phyloP scores from a whole-genome alignment of 352 stramenopile species.

The Phytophthora sansomeana region DNA sequence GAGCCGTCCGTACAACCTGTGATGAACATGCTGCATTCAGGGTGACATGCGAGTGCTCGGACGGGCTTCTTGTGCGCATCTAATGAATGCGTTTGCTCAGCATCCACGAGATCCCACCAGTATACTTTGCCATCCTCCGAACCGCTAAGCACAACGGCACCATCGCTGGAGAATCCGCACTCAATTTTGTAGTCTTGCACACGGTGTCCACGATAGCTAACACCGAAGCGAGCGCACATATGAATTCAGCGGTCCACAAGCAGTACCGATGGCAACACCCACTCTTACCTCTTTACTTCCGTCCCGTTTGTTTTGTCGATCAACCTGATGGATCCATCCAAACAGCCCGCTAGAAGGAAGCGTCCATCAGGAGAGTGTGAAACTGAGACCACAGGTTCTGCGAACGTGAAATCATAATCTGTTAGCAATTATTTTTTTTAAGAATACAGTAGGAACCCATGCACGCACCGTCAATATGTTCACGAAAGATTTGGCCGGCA shows the following conservation, averaged over 20 bases:
- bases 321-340: slow-evolving; percentile 79
- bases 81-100: slow-evolving; percentile 47
- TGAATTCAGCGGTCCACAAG: background rate
- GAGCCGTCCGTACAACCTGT: slow-evolving; percentile 70
- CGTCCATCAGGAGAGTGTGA: slow-evolving; percentile 75
- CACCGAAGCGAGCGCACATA: slow-evolving; percentile 2
- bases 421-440: background rate
- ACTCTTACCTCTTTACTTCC: slow-evolving; percentile 74
- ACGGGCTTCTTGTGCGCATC: slow-evolving; percentile 68
- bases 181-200: slow-evolving; percentile 78
- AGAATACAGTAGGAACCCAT: background rate
- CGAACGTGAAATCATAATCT: slow-evolving; percentile 4
- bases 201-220: slow-evolving; percentile 70
- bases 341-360: slow-evolving; percentile 79
- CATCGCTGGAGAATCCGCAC: slow-evolving; percentile 71
- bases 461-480: slow-evolving; percentile 74
- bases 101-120: slow-evolving; percentile 68
- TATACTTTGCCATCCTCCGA: slow-evolving; percentile 80
- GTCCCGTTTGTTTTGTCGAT: slow-evolving; percentile 72
- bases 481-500: slow-evolving; percentile 65
- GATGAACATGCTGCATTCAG: slow-evolving; percentile 69
- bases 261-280: background rate
- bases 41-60: slow-evolving; percentile 69
- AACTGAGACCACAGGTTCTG: slow-evolving; percentile 83
- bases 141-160: slow-evolving; percentile 71